These are phyloP conservation scores for Sporopachydermia quercuum DNA, from an alignment of 805 yeast species.

Conservation along the genomic window DNA sequence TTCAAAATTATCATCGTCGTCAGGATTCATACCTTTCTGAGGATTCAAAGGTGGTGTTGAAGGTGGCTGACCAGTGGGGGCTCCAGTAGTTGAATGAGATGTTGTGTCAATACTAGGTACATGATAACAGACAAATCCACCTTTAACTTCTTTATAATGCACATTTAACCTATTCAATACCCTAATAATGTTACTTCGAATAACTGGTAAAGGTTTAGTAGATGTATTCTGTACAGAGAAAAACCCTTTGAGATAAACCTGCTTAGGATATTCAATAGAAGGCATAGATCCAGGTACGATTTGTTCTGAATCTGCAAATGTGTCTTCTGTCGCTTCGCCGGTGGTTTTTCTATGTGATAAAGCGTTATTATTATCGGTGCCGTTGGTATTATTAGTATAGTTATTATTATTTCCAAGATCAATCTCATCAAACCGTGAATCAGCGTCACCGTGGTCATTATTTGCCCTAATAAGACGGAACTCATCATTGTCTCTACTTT, in stretches of 20 bases:
- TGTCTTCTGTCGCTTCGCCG: background rate
- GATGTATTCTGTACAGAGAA: slow-evolving; percentile 92
- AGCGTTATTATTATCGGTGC: background rate
- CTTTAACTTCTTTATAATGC: slow-evolving; percentile 75
- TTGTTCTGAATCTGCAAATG: background rate
- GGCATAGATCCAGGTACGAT: slow-evolving; percentile 56
- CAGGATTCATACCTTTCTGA: slow-evolving; percentile 10
- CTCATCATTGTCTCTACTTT: background rate
- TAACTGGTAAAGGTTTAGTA: slow-evolving; percentile 78
- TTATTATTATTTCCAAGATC: no score
- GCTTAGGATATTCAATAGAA: slow-evolving; percentile 84
- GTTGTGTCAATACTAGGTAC: slow-evolving; percentile 27
- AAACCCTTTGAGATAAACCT: slow-evolving; percentile 82
- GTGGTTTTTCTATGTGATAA: no score
- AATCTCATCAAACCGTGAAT: background rate
- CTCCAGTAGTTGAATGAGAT: background rate
- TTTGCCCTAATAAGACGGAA: background rate
- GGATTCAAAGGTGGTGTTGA: slow-evolving; percentile 3
- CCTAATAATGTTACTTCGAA: slow-evolving; percentile 68
- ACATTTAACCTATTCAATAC: slow-evolving; percentile 68
- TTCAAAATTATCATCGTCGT: slow-evolving; percentile 10
- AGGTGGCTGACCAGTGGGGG: slow-evolving; percentile 4
- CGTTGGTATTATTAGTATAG: no score
- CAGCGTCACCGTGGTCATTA: background rate
- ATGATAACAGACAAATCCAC: slow-evolving; percentile 82